These are phyloP conservation scores for Hanseniaspora nectarophila DNA, from an alignment of 805 yeast genomes.

Conservation along the genomic window DNA sequence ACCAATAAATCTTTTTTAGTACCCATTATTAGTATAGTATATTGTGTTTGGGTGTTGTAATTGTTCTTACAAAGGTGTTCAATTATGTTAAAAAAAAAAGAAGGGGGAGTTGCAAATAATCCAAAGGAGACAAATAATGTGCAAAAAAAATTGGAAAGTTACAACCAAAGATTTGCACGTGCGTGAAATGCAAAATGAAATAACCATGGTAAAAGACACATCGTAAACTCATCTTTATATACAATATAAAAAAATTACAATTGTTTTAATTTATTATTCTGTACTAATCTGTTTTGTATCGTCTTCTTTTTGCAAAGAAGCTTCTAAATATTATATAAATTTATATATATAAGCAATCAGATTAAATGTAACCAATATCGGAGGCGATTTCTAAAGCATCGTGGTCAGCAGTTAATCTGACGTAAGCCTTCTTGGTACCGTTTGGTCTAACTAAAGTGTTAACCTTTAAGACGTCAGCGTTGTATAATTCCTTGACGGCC, in stretches of 20 bases:
- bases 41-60: not conserved
- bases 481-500: slow-evolving; percentile 96
- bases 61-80: no score
- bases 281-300: not conserved
- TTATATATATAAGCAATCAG: slow-evolving; percentile 14
- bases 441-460: slow-evolving; percentile 98
- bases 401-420: slow-evolving; percentile 96
- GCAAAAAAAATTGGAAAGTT: no score
- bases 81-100: no score
- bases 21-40: not conserved
- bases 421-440: slow-evolving; percentile 99
- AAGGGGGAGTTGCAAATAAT: no score
- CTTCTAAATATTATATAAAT: not conserved
- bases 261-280: not conserved
- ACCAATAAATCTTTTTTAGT: slow-evolving; percentile 2
- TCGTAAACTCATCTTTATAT: no score
- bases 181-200: no score
- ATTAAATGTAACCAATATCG: slow-evolving; percentile 97
- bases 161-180: not conserved
- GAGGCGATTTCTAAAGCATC: slow-evolving; percentile 99
- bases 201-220: no score
- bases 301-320: not conserved
- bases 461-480: slow-evolving; percentile 84
- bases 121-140: no score
- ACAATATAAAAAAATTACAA: not conserved